A percentile compares a stretch with the other conserved stretches of the same genome.
Conservation (phyloP, 306 rosid genomes). For the Rosa rugosa region DNA sequence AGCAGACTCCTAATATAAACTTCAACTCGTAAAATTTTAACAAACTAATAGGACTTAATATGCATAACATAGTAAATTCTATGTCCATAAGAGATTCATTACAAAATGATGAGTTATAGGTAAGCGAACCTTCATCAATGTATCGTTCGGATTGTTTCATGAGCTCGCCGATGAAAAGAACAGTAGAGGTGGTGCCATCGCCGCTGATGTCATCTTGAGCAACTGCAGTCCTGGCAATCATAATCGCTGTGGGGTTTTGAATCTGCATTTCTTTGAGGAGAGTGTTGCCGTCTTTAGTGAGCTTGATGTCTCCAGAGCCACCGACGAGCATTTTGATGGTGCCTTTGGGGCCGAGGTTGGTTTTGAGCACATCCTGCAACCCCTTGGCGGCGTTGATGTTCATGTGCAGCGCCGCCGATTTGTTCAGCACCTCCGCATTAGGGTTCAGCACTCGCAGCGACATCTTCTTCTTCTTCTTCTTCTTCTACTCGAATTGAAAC, state of each 20-base stretch:
- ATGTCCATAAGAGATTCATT: too few species aligned
- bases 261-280: conserved; percentile 97
- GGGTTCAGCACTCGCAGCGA: conserved; percentile 78
- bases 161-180: conserved; percentile 91
- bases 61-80: too few species aligned
- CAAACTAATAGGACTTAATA: too few species aligned
- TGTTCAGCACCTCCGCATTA: conserved; percentile 95
- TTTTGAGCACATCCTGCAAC: conserved; percentile 86
- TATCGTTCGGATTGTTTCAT: conserved; percentile 93
- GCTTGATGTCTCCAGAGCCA: conserved; percentile 94
- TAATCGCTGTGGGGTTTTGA: conserved; percentile 96
- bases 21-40: too few species aligned
- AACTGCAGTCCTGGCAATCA: conserved; percentile 97
- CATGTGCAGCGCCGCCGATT: conserved; percentile 95
- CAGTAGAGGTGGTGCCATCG: conserved; percentile 96
- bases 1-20: too few species aligned
- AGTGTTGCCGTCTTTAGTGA: conserved; percentile 97
- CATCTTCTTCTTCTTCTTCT: conserved; percentile 37
- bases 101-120: neutral
- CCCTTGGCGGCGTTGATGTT: conserved; percentile 99
- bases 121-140: conserved; percentile 72
- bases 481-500: neutral
- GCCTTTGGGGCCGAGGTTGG: conserved; percentile 96
- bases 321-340: conserved; percentile 97
- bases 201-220: conserved; percentile 97